Conservation (phyloP, 2,329 filamentous ascomycete genomes). For the Xylariaceae sp. region DNA sequence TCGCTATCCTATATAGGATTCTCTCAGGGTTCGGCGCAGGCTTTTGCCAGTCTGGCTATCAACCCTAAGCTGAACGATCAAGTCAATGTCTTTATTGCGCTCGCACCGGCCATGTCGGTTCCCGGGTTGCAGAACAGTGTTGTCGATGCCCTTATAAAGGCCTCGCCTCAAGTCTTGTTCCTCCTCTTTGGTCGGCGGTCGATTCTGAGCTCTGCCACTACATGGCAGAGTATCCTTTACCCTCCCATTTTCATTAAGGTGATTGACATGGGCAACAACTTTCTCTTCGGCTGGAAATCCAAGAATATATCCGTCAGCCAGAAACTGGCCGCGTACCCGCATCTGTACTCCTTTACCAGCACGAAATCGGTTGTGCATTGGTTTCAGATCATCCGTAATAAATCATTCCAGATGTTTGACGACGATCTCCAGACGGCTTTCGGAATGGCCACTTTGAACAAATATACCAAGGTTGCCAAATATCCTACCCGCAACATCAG, state of each 20-base stretch:
- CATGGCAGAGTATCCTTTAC: conserved; percentile 96
- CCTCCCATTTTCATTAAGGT: conserved; percentile 85
- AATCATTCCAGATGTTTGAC: conserved; percentile 97
- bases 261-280: conserved; percentile 75
- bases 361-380: conserved; percentile 97
- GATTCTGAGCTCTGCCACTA: conserved; percentile 86
- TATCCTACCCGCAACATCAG: conserved; percentile 97
- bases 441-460: conserved; percentile 62
- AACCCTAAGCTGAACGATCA: conserved; percentile 89
- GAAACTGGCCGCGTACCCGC: conserved; percentile 91
- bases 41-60: conserved; percentile 87
- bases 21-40: conserved; percentile 93
- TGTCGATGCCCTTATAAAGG: conserved; percentile 88
- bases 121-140: conserved; percentile 84
- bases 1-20: conserved; percentile 96
- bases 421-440: conserved; percentile 82
- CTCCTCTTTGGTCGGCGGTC: conserved; percentile 87
- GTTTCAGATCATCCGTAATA: conserved; percentile 98
- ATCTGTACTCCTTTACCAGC: conserved; percentile 93
- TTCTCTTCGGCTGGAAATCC: conserved; percentile 86
- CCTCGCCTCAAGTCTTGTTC: conserved; percentile 86
- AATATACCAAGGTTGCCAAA: conserved; percentile 93
- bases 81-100: conserved; percentile 90
- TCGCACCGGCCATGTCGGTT: conserved; percentile 94
- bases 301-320: conserved; percentile 79